Conservation (phyloP, 2,329 filamentous ascomycete genomes). For the Fusarium duplospermum region DNA sequence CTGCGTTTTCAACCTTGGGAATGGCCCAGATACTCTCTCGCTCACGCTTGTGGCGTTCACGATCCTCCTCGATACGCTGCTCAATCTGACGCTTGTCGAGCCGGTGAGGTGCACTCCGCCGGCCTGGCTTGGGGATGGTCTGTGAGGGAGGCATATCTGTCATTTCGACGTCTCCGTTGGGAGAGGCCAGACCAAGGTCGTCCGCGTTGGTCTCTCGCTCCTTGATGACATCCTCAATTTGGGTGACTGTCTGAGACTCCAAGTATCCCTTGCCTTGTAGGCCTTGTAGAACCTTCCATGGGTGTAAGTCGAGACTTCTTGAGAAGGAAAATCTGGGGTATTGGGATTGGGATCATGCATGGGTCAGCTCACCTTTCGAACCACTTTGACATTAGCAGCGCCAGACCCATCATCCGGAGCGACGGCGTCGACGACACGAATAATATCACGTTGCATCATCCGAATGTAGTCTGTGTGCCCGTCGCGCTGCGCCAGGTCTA, state of each 20-base stretch:
- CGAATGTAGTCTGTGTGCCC: conserved; percentile 84
- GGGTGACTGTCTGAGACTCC: conserved; percentile 76
- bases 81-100: conserved; percentile 91
- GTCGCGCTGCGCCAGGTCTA: conserved; percentile 84
- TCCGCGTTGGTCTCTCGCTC: conserved; percentile 76
- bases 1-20: conserved; percentile 68
- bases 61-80: conserved; percentile 95
- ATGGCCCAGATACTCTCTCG: conserved; percentile 96
- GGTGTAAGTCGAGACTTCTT: conserved; percentile 20
- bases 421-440: conserved; percentile 91
- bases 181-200: conserved; percentile 65
- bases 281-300: conserved; percentile 70
- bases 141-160: conserved; percentile 56
- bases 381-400: conserved; percentile 93
- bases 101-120: conserved; percentile 50
- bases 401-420: conserved; percentile 88
- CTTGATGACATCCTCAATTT: conserved; percentile 86
- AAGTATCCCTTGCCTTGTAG: conserved; percentile 79
- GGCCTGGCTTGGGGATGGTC: conserved; percentile 52
- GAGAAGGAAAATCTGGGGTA: background rate
- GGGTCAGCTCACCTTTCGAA: conserved; percentile 73
- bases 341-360: background rate
- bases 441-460: conserved; percentile 95
- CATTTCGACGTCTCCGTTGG: conserved; percentile 57
- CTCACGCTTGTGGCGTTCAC: conserved; percentile 91